Percentiles rank a stretch among this genome's conserved stretches.
Conservation (phyloP, 257 asterid species). For the Voacanga thouarsii region DNA sequence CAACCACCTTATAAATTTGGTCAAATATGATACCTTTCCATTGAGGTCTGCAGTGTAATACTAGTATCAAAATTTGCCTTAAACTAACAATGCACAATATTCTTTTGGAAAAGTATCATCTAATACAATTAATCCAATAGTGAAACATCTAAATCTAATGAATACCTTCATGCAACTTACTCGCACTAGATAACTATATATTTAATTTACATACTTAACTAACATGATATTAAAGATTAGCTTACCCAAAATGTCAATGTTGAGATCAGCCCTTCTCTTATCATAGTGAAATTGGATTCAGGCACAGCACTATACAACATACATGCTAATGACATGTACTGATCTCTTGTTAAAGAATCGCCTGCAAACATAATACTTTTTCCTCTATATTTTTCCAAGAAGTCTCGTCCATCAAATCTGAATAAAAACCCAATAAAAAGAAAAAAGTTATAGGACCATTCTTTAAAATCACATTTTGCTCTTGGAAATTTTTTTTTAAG, state of each 20-base stretch:
- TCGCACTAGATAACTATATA: too few species aligned
- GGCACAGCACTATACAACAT: constrained; percentile 26
- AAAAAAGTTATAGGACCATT: not conserved
- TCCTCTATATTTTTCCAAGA: constrained; percentile 22
- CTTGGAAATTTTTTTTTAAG: too few species aligned
- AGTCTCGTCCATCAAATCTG: constrained; percentile 25
- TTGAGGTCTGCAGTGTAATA: not conserved
- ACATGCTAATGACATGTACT: constrained; percentile 27
- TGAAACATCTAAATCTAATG: too few species aligned
- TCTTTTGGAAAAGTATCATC: not conserved
- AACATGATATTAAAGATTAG: not conserved
- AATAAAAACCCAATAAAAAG: not conserved
- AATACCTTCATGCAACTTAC: too few species aligned
- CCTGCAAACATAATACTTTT: constrained; percentile 33
- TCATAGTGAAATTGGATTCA: constrained; percentile 2
- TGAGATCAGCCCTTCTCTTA: constrained; percentile 8
- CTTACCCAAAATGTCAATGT: constrained; percentile 17
- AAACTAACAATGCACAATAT: not conserved
- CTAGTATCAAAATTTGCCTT: not conserved
- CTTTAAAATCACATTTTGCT: too few species aligned
- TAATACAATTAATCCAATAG: too few species aligned
- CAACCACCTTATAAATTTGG: too few species aligned
- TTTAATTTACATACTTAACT: too few species aligned
- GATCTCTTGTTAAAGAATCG: constrained; percentile 29
- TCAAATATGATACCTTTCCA: not conserved